phyloP scores from a whole-genome alignment of 208 protist genomes.

The Leptomonas seymouri region DNA sequence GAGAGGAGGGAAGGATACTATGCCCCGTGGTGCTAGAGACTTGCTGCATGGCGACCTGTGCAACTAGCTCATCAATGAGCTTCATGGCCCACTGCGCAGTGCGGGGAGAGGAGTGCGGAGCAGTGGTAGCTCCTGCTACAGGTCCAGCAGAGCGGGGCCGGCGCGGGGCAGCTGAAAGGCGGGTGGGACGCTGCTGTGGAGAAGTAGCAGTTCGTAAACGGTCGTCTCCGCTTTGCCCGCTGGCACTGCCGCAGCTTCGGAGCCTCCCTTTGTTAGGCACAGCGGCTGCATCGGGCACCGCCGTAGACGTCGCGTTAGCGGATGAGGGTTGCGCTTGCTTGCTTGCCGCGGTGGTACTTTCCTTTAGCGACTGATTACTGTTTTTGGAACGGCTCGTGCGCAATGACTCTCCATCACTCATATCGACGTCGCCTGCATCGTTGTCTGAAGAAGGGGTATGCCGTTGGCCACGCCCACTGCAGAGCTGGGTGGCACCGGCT shows the following conservation, averaged over 20 bases:
- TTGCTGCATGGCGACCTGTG: conserved; percentile 33
- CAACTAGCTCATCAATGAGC: conserved; percentile 32
- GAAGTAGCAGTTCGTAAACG: background rate
- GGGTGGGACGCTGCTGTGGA: background rate
- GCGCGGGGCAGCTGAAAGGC: background rate
- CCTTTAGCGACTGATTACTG: background rate
- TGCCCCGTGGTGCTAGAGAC: conserved; percentile 4
- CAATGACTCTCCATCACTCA: background rate
- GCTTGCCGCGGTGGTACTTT: background rate
- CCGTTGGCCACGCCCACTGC: background rate
- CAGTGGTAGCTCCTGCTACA: no score
- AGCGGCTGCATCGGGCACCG: background rate
- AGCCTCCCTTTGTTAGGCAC: no score
- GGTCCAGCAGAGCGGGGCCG: background rate
- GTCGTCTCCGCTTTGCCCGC: background rate
- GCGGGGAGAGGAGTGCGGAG: conserved; percentile 1
- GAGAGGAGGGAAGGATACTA: background rate
- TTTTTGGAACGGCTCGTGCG: background rate
- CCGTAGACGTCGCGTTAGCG: background rate
- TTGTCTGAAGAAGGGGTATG: background rate
- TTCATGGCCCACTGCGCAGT: conserved; percentile 39
- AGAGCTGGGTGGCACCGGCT: background rate
- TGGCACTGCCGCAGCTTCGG: background rate
- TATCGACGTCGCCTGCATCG: background rate
- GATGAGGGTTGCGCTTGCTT: no score